Conservation (phyloP, 2,329 filamentous ascomycete species). For the Fusarium decemcellulare region DNA sequence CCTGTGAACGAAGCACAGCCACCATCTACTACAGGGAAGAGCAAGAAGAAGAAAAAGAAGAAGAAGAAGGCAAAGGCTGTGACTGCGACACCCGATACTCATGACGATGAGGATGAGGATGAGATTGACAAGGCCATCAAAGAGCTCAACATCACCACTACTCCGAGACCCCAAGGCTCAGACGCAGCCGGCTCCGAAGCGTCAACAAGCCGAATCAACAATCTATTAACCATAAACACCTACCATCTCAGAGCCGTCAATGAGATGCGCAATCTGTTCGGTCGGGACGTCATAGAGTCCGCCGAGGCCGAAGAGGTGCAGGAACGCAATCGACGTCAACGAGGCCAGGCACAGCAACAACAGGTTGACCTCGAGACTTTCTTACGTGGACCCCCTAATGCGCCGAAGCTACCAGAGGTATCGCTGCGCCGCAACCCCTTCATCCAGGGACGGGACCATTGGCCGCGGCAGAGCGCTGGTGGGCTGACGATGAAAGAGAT, state of each 20-base stretch:
- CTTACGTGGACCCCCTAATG: conserved; percentile 67
- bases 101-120: conserved; percentile 56
- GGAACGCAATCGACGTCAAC: conserved; percentile 54
- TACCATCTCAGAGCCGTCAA: conserved; percentile 87
- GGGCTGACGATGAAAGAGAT: conserved; percentile 85
- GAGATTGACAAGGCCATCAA: conserved; percentile 70
- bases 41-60: conserved; percentile 57
- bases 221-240: conserved; percentile 67
- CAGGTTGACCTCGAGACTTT: conserved; percentile 72
- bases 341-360: conserved; percentile 55
- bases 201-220: conserved; percentile 50
- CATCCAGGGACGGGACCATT: conserved; percentile 88
- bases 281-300: conserved; percentile 69
- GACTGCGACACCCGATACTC: conserved; percentile 29
- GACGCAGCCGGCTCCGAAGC: conserved; percentile 14
- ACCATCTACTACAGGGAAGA: conserved; percentile 47
- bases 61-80: conserved; percentile 53
- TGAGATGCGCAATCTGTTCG: conserved; percentile 83
- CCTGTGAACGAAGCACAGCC: conserved; percentile 35
- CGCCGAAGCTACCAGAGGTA: conserved; percentile 76
- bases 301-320: conserved; percentile 65
- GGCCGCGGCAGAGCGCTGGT: conserved; percentile 84
- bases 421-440: conserved; percentile 85
- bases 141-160: conserved; percentile 59
- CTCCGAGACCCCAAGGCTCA: conserved; percentile 13